Evolutionary conservation across 1,284 basidiomycete genomes (phyloP).

Genomic region (Somion occarium): DNA sequence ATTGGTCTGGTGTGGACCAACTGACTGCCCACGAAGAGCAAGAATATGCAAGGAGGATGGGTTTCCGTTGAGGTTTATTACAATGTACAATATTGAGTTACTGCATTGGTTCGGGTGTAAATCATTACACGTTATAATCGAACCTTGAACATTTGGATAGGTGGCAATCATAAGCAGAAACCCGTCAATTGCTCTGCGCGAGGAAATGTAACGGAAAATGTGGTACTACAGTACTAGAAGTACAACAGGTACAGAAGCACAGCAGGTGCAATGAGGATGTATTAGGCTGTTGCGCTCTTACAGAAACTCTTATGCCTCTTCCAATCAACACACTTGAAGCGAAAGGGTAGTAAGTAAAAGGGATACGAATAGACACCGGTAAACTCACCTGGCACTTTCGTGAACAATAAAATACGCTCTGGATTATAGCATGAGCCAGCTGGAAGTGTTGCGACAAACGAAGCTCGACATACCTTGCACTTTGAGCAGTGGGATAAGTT

Average conservation of each 20-base stretch:
- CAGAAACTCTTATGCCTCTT: conserved; percentile 16
- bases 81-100: not conserved
- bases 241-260: too few species aligned
- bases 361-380: not conserved
- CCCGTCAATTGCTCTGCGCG: too few species aligned
- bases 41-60: conserved; percentile 88
- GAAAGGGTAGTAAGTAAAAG: not conserved
- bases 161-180: too few species aligned
- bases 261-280: too few species aligned
- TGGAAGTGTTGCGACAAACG: not conserved
- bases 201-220: too few species aligned
- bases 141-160: too few species aligned
- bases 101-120: conserved; percentile 2
- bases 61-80: conserved; percentile 35
- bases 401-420: conserved; percentile 19
- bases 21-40: conserved; percentile 79
- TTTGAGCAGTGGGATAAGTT: conserved; percentile 16
- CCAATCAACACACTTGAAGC: conserved; percentile 15
- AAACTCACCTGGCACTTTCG: conserved; percentile 13
- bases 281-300: too few species aligned
- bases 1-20: conserved; percentile 82
- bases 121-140: too few species aligned
- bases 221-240: too few species aligned
- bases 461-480: conserved; percentile 11
- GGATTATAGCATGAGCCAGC: not conserved